These are phyloP conservation scores for Jaltomata sinuosa DNA, from an alignment of 257 asterid genomes.

Conservation along the genomic window DNA sequence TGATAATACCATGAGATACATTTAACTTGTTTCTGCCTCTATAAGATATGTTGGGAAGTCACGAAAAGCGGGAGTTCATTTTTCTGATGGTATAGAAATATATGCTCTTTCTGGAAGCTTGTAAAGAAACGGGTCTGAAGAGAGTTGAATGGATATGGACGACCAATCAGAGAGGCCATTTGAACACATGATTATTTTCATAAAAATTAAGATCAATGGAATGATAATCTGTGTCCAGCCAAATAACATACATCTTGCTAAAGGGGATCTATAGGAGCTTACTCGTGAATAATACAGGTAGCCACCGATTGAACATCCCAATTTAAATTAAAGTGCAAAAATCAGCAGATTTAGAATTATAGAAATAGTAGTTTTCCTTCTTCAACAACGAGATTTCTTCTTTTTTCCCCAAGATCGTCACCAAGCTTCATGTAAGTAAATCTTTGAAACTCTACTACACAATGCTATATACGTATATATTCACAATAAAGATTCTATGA, in stretches of 20 bases:
- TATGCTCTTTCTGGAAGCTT: background rate
- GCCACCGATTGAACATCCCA: background rate
- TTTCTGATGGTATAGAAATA: background rate
- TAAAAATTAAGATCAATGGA: background rate
- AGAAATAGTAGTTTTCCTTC: too few relatives aligned
- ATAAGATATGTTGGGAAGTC: background rate
- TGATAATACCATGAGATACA: background rate
- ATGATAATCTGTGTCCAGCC: too few relatives aligned
- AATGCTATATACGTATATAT: too few relatives aligned
- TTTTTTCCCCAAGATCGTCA: too few relatives aligned
- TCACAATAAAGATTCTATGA: too few relatives aligned
- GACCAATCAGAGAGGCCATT: too few relatives aligned
- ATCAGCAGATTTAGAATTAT: background rate
- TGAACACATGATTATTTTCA: too few relatives aligned
- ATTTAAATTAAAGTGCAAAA: background rate
- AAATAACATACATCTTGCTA: background rate
- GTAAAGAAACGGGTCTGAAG: background rate
- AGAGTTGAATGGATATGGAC: background rate
- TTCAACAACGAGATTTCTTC: background rate
- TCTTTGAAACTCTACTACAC: too few relatives aligned
- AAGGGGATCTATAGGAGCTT: background rate
- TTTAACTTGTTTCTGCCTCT: background rate
- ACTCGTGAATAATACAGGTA: rapidly evolving
- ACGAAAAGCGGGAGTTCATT: background rate
- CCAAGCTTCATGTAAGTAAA: too few relatives aligned